Evolutionary conservation across 192 early-diverging fungal genomes (phyloP).

Genomic region (Mortierella claussenii): DNA sequence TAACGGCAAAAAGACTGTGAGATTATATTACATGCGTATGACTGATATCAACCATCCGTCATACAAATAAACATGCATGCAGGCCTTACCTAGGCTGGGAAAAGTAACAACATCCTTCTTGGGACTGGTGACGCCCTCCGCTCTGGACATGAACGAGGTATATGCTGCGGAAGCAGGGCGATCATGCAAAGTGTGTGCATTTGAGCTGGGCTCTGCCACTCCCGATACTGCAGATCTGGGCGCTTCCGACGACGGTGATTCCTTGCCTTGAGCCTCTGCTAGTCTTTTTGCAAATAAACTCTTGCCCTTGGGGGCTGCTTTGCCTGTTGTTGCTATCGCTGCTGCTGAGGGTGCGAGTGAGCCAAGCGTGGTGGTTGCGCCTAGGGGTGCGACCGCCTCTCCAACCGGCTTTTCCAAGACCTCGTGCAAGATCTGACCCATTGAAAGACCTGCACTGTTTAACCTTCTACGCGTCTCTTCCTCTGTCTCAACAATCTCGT

Average conservation of each 20-base stretch:
- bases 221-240: neutral
- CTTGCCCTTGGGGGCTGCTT: slow-evolving; percentile 31
- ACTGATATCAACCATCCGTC: no score
- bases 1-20: neutral
- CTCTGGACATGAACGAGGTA: slow-evolving; percentile 11
- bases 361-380: slow-evolving; percentile 24
- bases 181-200: slow-evolving; percentile 2
- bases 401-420: slow-evolving; percentile 42
- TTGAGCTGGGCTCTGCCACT: neutral
- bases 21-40: no score
- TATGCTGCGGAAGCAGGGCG: slow-evolving; percentile 18
- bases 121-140: neutral
- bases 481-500: slow-evolving; percentile 26
- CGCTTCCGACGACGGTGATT: neutral
- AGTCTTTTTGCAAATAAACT: slow-evolving; percentile 45
- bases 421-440: slow-evolving; percentile 48
- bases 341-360: slow-evolving; percentile 9
- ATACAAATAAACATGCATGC: neutral
- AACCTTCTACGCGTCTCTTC: slow-evolving; percentile 41
- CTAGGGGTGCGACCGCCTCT: slow-evolving; percentile 28
- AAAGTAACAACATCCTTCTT: slow-evolving; percentile 2
- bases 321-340: slow-evolving; percentile 3
- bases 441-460: slow-evolving; percentile 19
- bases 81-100: slow-evolving; percentile 21
- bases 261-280: slow-evolving; percentile 30